Evolutionary conservation across 139 green algal species (phyloP).

Genomic region (Yamagishiella unicocca): DNA sequence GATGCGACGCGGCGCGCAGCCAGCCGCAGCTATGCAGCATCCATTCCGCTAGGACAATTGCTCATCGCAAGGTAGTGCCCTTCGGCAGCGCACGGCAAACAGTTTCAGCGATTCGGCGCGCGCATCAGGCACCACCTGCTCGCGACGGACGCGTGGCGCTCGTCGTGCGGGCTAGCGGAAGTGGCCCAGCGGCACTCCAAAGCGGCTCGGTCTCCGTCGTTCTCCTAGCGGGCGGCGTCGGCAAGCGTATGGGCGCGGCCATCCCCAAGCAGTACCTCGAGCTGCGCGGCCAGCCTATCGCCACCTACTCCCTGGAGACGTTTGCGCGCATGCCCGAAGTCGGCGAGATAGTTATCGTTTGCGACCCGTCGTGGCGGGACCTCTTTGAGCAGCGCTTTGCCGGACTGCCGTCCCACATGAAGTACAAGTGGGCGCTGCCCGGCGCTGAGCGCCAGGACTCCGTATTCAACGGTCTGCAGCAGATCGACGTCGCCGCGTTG

Average conservation of each 20-base stretch:
- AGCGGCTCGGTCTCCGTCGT: conserved; percentile 83
- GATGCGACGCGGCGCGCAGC: background rate
- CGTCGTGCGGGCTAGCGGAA: background rate
- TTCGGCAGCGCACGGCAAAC: background rate
- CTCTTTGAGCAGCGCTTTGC: conserved; percentile 65
- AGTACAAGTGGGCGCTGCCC: conserved; percentile 89
- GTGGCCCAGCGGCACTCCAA: background rate
- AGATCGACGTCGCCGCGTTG: conserved; percentile 47
- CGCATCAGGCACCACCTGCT: background rate
- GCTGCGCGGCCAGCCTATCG: conserved; percentile 87
- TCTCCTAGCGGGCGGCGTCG: conserved; percentile 92
- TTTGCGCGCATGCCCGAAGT: conserved; percentile 92
- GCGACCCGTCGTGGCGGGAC: conserved; percentile 85
- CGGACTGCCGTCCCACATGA: conserved; percentile 35
- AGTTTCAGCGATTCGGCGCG: background rate
- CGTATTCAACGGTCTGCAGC: conserved; percentile 89
- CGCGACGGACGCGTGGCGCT: background rate
- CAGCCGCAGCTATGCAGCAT: background rate
- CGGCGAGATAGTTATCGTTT: conserved; percentile 95
- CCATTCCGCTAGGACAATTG: background rate
- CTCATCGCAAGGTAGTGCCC: background rate
- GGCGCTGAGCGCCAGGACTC: conserved; percentile 96
- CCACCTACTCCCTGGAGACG: conserved; percentile 86
- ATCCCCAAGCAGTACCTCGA: conserved; percentile 99
- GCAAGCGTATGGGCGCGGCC: conserved; percentile 95